A percentile compares a stretch with the other conserved stretches of the same genome.
These are phyloP conservation scores for Phytophthora europaea DNA, from an alignment of 352 stramenopile species.

Conservation along the genomic window DNA sequence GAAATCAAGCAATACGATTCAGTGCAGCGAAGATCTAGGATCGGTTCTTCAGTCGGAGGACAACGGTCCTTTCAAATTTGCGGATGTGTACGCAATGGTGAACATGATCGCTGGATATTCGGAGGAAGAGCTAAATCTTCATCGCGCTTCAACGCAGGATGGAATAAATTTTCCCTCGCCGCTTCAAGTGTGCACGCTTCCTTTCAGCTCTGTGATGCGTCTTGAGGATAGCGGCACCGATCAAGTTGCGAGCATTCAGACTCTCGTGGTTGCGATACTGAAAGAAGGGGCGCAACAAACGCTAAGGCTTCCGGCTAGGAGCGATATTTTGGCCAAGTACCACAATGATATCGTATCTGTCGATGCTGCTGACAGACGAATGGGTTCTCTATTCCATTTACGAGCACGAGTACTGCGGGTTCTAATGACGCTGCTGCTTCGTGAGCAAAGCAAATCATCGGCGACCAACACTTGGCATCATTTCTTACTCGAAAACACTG, in stretches of 20 bases:
- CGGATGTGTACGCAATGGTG: conserved; percentile 12
- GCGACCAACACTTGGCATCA: conserved; percentile 21
- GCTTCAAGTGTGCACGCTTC: conserved; percentile 5
- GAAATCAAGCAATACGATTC: conserved; percentile 7
- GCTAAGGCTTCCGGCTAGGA: conserved; percentile 22
- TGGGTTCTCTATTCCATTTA: conserved; percentile 24
- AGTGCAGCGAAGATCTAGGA: not conserved
- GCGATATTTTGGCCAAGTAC: conserved; percentile 23
- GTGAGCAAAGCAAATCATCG: conserved; percentile 10
- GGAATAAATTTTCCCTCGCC: not conserved
- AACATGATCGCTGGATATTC: conserved; percentile 33
- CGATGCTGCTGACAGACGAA: conserved; percentile 18
- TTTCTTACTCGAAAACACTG: conserved; percentile 27
- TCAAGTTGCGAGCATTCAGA: conserved; percentile 20
- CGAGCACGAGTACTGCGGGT: conserved; percentile 39
- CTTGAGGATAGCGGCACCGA: conserved; percentile 13
- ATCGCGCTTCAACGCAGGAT: conserved; percentile 19
- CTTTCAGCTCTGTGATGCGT: conserved; percentile 27
- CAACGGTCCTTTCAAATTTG: not conserved
- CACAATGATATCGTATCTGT: conserved; percentile 25
- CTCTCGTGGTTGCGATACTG: conserved; percentile 19
- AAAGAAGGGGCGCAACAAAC: conserved; percentile 17
- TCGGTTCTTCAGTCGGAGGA: conserved; percentile 9
- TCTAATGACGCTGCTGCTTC: conserved; percentile 26
- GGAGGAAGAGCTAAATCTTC: conserved; percentile 31